Base-by-base conservation (phyloP, 2,329 filamentous ascomycete genomes). In the Fusarium penzigii region DNA sequence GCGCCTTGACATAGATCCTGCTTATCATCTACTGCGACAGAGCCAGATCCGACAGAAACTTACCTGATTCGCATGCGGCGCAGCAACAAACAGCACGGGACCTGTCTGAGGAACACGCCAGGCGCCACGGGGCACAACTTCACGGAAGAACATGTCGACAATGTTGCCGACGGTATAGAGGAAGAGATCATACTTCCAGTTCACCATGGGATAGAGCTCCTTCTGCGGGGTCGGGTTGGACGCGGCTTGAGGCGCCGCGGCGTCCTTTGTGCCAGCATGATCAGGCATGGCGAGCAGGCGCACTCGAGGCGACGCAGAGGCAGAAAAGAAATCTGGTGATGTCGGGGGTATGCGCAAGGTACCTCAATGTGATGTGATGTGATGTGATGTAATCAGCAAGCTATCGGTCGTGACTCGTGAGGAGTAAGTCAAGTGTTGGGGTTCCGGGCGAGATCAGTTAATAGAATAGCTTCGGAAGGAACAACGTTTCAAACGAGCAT, bases 81-180 rank as follows among this genome's bases (percentile, higher is more conserved):
- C 94, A 42, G 92, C 94, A 62, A 99, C 94, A 67, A 99, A 94
- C 53, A 99, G 90, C 57, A 99, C 84, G 1, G 94, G 92, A 0
- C 92, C 94, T 57, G 85, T 83, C 65, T 88, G 86, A 42, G 94
- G 94, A 42, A 99, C 89, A 72, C 92, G 93, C 92, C 94, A 99
- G 57, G 92, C 90, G 62, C 92, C 92, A 59, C 94, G 84, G 12
- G 94, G 94, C 70, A 97, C 92, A 14, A 99, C 91, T 74, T 99
- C 94, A 63, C 94, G 88, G 78, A 99, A 99, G 83, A 99, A 99
- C 62, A 97, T 85, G 73, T 99, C 94, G 60, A 95, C 86, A 47
- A 97, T 80, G 58, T 97, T 83, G 40, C 87, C 89, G 69, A 92
- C 88, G 44, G 80, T 80, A 81, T 89, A 91, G 32, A 92, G 78